Base-by-base conservation (phyloP, 805 yeast genomes). In the Metschnikowia noctiluminum region DNA sequence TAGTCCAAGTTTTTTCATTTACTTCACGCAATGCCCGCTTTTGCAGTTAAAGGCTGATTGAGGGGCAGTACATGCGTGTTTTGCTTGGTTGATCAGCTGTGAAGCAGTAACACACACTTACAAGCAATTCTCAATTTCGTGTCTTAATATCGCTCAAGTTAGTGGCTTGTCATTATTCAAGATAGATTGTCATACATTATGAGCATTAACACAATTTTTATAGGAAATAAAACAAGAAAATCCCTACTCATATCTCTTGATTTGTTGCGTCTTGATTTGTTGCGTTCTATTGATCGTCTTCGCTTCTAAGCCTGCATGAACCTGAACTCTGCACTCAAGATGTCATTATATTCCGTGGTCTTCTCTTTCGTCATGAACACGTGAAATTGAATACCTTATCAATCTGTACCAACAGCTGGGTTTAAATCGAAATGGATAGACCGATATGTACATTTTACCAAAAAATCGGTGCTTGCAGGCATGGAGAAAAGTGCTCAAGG, bases 401-500 rank as follows among this genome's bases (percentile, higher is more conserved):
- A 21, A 21, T 21, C 21, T 21, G 4, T 21, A 12, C 32, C 32
- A 30, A 30, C 2, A 30, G 13, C 13, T 3, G 12, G 32, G 6
- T 12, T 12, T 5, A 3, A 2, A 12, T 10, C 2, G 11, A 15
- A 8, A 56, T 56, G 60, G 58, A 55, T 15, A 45, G 49, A 28
- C 45, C 55, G 6, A 41, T 56, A 15, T 79, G 85, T 55, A 71
- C 80, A 35, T 90, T 90, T 62, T 89, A 83, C 62, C 73, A 77
- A 53, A 88, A 85, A 62, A 87, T 89, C 30, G 98, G 98, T 0
- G 95, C 96, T 0, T 91, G 98, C 60, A 76, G 97, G 51, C 97
- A 91, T 64, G 97, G 97, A 0, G 90, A 84, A 50, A 85, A 84
- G 58, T 91, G 98, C 60, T 82, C 89, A 8, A 73, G 92, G 58